Base-by-base conservation (phyloP, 352 stramenopile species). In the Phytophthora constricta region DNA sequence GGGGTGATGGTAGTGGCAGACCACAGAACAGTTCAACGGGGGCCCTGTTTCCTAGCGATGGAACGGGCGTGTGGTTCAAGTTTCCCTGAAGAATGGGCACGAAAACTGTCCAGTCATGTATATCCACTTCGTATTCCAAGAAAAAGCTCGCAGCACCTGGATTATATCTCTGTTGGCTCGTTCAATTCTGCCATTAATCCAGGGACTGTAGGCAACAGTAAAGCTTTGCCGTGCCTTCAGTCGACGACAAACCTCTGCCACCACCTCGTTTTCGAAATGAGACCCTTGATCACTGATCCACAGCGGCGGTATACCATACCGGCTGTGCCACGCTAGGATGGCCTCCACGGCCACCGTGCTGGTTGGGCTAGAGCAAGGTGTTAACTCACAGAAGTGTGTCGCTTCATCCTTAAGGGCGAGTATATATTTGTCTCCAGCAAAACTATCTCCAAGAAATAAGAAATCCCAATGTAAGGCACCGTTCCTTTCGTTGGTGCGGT, bases 191-290 rank as follows among this genome's bases (percentile, higher is more conserved):
- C 37, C 37, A 22, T 45, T 45, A 19, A 45, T 45, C 17, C 17
- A 45, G 7, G 37, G 37, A 7, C 7, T 19, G n/a, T 45, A 45
- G 4, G 37, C 37, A 4, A 45, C 37, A 45, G 37, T 20, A 14
- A 74, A 67, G 11, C 60, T 4, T 34, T 77, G 70, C 4, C 64
- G 0, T 10, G 20, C 22, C 5, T 61, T 61, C 2, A 72, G 47
- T 1, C 46, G 27, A 25, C 14, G 7, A 25, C 17, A 34, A 13
- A 37, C 7, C 7, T 37, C 31, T 11, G 31, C 31, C 31, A 37
- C 13, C 31, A 37, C 31, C 13, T 37, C 31, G 39, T 69, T 79
- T 48, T 72, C 72, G 52, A 76, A 79, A 45, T 75, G 70, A 19
- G 1, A 58, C 0, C 66, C 70, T 31, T 60, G 14, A 47, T 75